Conservation (phyloP, 83 land plant genomes). For the Diphasiastrum complanatum region DNA sequence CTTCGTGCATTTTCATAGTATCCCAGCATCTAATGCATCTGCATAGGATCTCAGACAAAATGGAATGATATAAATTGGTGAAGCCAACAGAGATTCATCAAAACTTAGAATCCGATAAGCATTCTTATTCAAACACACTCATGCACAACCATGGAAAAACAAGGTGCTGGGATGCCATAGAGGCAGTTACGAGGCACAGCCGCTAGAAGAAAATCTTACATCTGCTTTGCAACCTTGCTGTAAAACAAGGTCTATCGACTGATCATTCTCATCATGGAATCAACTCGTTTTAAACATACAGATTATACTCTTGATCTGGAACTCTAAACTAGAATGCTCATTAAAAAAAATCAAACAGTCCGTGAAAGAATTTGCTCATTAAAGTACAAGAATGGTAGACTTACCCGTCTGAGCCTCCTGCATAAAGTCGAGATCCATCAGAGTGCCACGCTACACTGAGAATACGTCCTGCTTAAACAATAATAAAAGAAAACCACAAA, state of each 20-base stretch:
- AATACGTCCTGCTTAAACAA: conserved; percentile 57
- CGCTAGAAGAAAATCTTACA: neutral
- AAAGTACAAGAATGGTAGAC: conserved; percentile 8
- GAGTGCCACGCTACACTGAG: conserved; percentile 83
- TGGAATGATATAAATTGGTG: neutral
- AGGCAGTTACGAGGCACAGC: too few relatives aligned
- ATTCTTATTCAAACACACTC: too few relatives aligned
- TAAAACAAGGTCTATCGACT: too few relatives aligned
- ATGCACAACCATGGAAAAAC: too few relatives aligned
- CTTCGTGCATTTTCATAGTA: conserved; percentile 46
- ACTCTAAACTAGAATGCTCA: neutral
- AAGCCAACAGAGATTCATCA: neutral
- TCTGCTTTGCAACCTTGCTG: too few relatives aligned
- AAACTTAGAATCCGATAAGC: too few relatives aligned
- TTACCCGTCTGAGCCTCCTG: conserved; percentile 98
- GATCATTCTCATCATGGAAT: too few relatives aligned
- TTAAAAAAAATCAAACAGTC: neutral
- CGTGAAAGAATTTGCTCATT: neutral
- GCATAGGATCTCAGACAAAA: conserved; percentile 6
- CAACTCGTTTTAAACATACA: too few relatives aligned
- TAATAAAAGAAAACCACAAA: conserved; percentile 1
- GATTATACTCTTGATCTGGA: neutral
- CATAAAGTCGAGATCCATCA: conserved; percentile 48
- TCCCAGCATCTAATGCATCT: conserved; percentile 96
- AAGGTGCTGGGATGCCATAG: too few relatives aligned